These are phyloP conservation scores for Solanum etuberosum DNA, from an alignment of 257 asterid genomes.

Conservation along the genomic window DNA sequence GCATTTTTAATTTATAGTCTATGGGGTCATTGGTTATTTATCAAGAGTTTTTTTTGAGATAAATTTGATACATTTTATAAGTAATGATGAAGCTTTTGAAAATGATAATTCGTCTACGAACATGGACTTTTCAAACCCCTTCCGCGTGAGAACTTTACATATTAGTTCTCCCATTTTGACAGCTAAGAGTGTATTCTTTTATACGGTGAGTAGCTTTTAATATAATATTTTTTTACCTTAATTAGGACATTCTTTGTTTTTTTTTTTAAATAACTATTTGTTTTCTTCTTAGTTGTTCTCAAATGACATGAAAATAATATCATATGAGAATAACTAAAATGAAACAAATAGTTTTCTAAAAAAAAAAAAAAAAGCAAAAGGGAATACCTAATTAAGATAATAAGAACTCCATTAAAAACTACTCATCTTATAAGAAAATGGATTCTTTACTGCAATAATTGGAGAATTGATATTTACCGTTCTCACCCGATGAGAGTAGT, in stretches of 20 bases:
- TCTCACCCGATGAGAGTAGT: constrained; percentile 30
- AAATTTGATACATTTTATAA: too few species aligned
- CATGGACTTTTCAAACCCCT: constrained; percentile 25
- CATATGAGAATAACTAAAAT: too few species aligned
- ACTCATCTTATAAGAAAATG: constrained; percentile 50
- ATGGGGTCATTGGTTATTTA: too few species aligned
- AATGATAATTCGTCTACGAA: constrained; percentile 20
- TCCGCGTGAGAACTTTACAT: constrained; percentile 1
- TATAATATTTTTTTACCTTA: not conserved
- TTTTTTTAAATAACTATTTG: too few species aligned
- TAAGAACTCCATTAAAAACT: constrained; percentile 38
- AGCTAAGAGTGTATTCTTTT: constrained; percentile 17
- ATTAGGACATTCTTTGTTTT: not conserved
- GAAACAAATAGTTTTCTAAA: too few species aligned
- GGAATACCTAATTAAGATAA: too few species aligned
- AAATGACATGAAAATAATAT: too few species aligned
- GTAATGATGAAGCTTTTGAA: constrained; percentile 31
- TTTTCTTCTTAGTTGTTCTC: too few species aligned
- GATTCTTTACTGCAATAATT: constrained; percentile 81
- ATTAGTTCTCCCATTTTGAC: too few species aligned
- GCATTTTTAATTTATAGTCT: too few species aligned
- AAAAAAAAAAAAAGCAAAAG: too few species aligned
- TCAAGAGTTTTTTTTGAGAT: too few species aligned
- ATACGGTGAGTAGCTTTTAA: constrained; percentile 30
- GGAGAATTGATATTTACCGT: constrained; percentile 73